Conservation (phyloP, 306 rosid species). For the Cicer chorassanicum region DNA sequence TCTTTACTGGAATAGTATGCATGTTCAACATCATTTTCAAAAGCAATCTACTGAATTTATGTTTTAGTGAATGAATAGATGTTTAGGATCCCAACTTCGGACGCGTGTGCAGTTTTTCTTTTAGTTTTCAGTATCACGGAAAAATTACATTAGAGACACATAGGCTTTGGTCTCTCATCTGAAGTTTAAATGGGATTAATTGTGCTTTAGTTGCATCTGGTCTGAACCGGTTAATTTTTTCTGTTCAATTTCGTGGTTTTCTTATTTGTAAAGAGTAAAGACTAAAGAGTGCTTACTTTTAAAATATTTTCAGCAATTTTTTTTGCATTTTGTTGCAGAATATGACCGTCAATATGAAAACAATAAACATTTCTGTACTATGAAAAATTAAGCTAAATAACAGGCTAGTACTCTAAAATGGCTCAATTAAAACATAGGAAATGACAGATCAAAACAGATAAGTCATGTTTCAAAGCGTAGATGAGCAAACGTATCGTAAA, state of each 20-base stretch:
- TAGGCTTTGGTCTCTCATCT: not conserved
- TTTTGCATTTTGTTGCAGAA: not conserved
- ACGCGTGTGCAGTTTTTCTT: not conserved
- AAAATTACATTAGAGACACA: not conserved
- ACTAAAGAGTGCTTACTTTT: not conserved
- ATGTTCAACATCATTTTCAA: not conserved
- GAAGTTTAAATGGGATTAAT: not conserved
- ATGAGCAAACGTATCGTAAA: slow-evolving; percentile 5
- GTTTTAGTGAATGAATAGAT: not conserved
- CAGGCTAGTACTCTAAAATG: slow-evolving; percentile 15
- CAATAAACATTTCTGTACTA: not conserved
- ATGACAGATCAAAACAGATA: slow-evolving; percentile 29
- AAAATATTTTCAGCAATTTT: not conserved
- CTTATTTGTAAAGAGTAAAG: not conserved
- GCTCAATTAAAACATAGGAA: slow-evolving; percentile 6
- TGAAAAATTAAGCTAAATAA: not conserved
- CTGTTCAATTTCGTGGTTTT: slow-evolving; percentile 20
- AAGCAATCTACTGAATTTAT: not conserved
- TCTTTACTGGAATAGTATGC: slow-evolving; percentile 1
- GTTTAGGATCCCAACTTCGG: slow-evolving; percentile 15
- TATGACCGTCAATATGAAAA: slow-evolving; percentile 7
- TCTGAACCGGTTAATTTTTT: not conserved
- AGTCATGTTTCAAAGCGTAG: slow-evolving; percentile 25
- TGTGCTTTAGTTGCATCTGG: not conserved
- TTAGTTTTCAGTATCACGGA: not conserved